A percentile compares a stretch with the other conserved stretches of the same genome.
phyloP scores from a whole-genome alignment of 1,139 yeast species.

The Scheffersomyces lignicola region DNA sequence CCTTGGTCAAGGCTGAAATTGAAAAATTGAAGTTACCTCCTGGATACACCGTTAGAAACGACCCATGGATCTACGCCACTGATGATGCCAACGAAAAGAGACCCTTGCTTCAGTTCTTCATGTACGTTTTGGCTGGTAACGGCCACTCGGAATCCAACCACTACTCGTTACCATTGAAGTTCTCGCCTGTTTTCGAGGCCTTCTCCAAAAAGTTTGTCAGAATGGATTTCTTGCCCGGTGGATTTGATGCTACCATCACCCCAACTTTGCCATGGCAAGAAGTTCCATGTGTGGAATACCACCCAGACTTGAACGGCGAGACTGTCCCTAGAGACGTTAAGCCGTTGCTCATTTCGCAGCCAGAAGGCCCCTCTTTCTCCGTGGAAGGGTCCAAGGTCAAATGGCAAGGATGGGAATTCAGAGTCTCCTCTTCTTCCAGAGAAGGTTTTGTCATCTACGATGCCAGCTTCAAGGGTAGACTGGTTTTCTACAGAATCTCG shows the following conservation, averaged over 20 bases:
- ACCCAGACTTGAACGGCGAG: slow-evolving; percentile 71
- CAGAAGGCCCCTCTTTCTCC: slow-evolving; percentile 84
- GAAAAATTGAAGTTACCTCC: slow-evolving; percentile 63
- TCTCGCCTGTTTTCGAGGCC: slow-evolving; percentile 79
- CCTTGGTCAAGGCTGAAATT: slow-evolving; percentile 59
- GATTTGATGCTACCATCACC: slow-evolving; percentile 62
- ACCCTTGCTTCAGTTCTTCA: slow-evolving; percentile 70
- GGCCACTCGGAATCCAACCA: slow-evolving; percentile 80
- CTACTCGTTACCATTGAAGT: slow-evolving; percentile 79
- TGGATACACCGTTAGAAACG: slow-evolving; percentile 59
- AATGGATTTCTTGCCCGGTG: slow-evolving; percentile 78
- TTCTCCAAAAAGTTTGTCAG: slow-evolving; percentile 64
- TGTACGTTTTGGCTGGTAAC: slow-evolving; percentile 71
- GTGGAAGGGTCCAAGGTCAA: slow-evolving; percentile 61
- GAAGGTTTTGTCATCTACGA: slow-evolving; percentile 85
- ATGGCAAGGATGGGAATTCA: slow-evolving; percentile 93
- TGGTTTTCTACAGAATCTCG: slow-evolving; percentile 73
- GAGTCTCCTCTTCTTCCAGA: slow-evolving; percentile 72
- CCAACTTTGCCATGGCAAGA: slow-evolving; percentile 63
- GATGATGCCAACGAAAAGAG: slow-evolving; percentile 61
- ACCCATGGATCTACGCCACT: slow-evolving; percentile 91
- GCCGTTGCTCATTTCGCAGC: slow-evolving; percentile 75
- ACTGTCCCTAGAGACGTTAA: slow-evolving; percentile 57
- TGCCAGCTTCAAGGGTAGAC: slow-evolving; percentile 78
- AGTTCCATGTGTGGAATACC: slow-evolving; percentile 67